Percentiles rank a stretch among this genome's conserved stretches.
Evolutionary conservation across 2,329 filamentous ascomycete species (phyloP).

Genomic region (Fusarium dlaminii): DNA sequence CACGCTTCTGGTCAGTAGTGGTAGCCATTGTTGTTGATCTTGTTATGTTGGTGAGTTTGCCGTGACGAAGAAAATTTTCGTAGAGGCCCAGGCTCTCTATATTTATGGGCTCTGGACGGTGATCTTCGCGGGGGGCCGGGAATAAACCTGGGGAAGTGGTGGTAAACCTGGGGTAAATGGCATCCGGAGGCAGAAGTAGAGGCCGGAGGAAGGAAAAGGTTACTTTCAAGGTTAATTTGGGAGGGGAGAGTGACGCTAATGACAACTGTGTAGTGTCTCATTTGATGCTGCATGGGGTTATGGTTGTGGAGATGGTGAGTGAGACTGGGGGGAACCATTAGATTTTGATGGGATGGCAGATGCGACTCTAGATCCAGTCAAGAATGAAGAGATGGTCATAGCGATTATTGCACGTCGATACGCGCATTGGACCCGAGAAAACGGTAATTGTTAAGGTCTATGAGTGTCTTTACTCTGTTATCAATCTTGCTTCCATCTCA

Average conservation of each 20-base stretch:
- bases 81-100: constrained; percentile 7
- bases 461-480: neutral
- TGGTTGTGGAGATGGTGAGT: constrained; percentile 9
- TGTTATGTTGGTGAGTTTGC: neutral
- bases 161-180: constrained; percentile 12
- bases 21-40: constrained; percentile 9
- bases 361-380: neutral
- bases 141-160: constrained; percentile 24
- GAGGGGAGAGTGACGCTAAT: constrained; percentile 1
- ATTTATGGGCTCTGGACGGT: constrained; percentile 22
- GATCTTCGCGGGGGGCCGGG: constrained; percentile 31
- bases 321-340: neutral
- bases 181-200: constrained; percentile 29
- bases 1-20: constrained; percentile 9
- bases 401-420: no score
- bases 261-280: neutral
- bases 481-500: neutral
- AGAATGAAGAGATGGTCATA: neutral
- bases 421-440: neutral
- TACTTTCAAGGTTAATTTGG: neutral
- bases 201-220: constrained; percentile 8
- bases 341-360: neutral
- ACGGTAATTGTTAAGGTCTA: neutral
- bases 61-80: neutral
- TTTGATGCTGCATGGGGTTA: constrained; percentile 4